Conservation (phyloP, 345 rosid species). For the Corchorus capsularis region DNA sequence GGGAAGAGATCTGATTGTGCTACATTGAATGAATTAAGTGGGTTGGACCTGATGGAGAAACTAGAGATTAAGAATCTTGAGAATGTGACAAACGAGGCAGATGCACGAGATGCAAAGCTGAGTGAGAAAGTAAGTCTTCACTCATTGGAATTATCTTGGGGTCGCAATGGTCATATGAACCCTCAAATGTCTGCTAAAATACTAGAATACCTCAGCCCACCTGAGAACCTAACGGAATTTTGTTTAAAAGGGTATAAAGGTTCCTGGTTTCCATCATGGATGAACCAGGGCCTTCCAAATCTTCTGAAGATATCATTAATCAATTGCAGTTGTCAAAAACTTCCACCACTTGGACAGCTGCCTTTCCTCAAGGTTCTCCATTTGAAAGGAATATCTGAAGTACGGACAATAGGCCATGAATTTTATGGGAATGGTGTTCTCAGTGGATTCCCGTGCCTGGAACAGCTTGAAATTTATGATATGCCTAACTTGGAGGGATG, state of each 20-base stretch:
- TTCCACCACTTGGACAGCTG: constrained; percentile 32
- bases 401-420: constrained; percentile 11
- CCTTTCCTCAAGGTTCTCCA: constrained; percentile 26
- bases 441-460: constrained; percentile 29
- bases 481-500: constrained; percentile 25
- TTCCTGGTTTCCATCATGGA: constrained; percentile 23
- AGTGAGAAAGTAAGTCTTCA: constrained; percentile 20
- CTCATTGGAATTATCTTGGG: constrained; percentile 29
- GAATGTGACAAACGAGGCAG: constrained; percentile 8
- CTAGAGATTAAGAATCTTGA: constrained; percentile 35
- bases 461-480: constrained; percentile 28
- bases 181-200: not conserved
- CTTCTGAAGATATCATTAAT: constrained; percentile 21
- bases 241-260: constrained; percentile 21
- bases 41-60: constrained; percentile 22
- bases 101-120: constrained; percentile 17
- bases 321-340: constrained; percentile 18
- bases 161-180: not conserved
- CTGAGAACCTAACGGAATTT: constrained; percentile 16
- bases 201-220: constrained; percentile 22
- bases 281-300: constrained; percentile 8
- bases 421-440: constrained; percentile 22
- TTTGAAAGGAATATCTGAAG: constrained; percentile 20
- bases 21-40: constrained; percentile 16
- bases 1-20: constrained; percentile 14